A percentile compares a stretch with the other conserved stretches of the same genome.
These are phyloP conservation scores for Adansonia gregorii DNA, from an alignment of 441 rosid species.

Conservation along the genomic window DNA sequence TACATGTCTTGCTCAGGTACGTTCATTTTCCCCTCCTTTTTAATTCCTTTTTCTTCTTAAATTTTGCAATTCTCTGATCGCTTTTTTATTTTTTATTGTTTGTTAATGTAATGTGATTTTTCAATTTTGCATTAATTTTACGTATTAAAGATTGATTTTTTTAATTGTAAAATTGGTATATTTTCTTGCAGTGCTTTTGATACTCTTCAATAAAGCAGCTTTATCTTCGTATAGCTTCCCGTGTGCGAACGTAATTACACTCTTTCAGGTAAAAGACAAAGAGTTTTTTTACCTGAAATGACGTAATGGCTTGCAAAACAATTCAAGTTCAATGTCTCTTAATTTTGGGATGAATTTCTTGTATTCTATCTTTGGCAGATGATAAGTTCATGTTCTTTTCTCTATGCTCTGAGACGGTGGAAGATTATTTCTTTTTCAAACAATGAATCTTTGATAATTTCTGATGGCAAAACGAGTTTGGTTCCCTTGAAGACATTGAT, in stretches of 20 bases:
- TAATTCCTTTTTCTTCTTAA: neutral
- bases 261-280: slow-evolving; percentile 58
- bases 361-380: slow-evolving; percentile 49
- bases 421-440: slow-evolving; percentile 65
- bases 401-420: slow-evolving; percentile 66
- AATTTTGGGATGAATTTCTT: neutral
- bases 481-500: slow-evolving; percentile 67
- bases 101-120: neutral
- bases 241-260: slow-evolving; percentile 76
- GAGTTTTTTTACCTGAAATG: neutral
- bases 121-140: neutral
- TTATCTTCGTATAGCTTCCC: slow-evolving; percentile 87
- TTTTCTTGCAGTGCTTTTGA: slow-evolving; percentile 58
- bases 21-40: neutral
- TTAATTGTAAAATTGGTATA: neutral
- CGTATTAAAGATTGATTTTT: neutral
- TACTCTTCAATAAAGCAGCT: slow-evolving; percentile 94
- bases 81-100: neutral
- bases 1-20: slow-evolving; percentile 95
- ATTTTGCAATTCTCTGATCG: neutral
- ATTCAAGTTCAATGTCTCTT: neutral
- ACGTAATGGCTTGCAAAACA: neutral
- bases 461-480: slow-evolving; percentile 51
- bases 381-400: slow-evolving; percentile 71
- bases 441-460: slow-evolving; percentile 50